These are phyloP conservation scores for Leavenworthia alabamica DNA, from an alignment of 345 rosid genomes.

Conservation along the genomic window DNA sequence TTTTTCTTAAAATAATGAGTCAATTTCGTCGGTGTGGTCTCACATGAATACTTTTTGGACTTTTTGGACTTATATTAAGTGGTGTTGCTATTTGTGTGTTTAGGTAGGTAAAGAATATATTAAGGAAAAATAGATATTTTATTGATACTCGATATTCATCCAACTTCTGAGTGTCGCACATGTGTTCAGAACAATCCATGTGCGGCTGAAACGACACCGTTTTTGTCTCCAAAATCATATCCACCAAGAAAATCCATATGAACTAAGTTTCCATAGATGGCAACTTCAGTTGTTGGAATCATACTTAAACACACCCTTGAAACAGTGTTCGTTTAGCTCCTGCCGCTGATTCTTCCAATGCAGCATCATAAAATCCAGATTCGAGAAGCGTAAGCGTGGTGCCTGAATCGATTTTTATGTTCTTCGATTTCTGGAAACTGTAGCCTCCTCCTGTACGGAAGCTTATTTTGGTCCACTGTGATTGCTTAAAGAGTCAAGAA, in stretches of 20 bases:
- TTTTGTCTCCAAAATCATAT: slow-evolving; percentile 31
- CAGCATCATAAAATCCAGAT: slow-evolving; percentile 28
- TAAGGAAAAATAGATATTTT: not conserved
- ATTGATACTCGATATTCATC: slow-evolving; percentile 9
- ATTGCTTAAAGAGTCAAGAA: slow-evolving; percentile 49
- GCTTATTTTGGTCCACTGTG: slow-evolving; percentile 41
- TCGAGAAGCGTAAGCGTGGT: slow-evolving; percentile 49
- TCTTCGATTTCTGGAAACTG: not conserved
- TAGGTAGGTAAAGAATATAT: not conserved
- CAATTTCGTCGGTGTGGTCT: slow-evolving; percentile 11
- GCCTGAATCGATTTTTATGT: slow-evolving; percentile 54
- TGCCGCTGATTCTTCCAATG: slow-evolving; percentile 21
- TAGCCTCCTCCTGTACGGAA: slow-evolving; percentile 25
- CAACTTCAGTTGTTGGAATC: slow-evolving; percentile 4
- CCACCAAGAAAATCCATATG: slow-evolving; percentile 51
- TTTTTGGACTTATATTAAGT: too few species aligned
- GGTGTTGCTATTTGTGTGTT: not conserved
- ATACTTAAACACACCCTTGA: slow-evolving; percentile 37
- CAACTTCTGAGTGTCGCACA: not conserved
- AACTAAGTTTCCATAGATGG: slow-evolving; percentile 45
- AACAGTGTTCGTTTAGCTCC: slow-evolving; percentile 36
- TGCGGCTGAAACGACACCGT: slow-evolving; percentile 42
- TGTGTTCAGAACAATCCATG: slow-evolving; percentile 35
- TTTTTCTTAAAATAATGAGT: not conserved
- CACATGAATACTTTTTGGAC: not conserved